phyloP scores from a whole-genome alignment of 2,329 filamentous ascomycete species.

The Plectosphaerella plurivora region DNA sequence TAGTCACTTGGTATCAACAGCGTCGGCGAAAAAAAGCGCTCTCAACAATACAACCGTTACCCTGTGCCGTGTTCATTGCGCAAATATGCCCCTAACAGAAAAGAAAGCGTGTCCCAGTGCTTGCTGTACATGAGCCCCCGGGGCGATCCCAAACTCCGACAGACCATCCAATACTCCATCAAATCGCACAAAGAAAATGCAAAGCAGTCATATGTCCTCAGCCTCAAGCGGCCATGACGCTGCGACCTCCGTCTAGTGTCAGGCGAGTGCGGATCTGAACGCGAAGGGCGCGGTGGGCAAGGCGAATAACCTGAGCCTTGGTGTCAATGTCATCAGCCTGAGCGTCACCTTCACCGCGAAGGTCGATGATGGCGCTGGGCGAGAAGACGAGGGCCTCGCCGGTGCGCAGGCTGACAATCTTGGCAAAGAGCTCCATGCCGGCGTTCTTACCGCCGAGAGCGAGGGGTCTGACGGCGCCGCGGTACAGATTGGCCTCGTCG shows the following conservation, averaged over 20 bases:
- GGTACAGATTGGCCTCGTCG: not conserved
- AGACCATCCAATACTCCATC: too few species aligned
- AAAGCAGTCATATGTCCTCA: too few species aligned
- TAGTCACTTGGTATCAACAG: too few species aligned
- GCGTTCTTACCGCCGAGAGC: conserved; percentile 14
- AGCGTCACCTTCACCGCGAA: too few species aligned
- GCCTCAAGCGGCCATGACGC: conserved; percentile 33
- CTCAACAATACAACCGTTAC: too few species aligned
- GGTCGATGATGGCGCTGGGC: conserved; percentile 31
- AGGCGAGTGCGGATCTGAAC: conserved; percentile 35
- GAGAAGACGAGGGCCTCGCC: conserved; percentile 44
- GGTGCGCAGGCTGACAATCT: conserved; percentile 35
- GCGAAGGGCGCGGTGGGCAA: conserved; percentile 34
- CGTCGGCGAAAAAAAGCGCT: too few species aligned
- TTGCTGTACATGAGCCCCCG: too few species aligned
- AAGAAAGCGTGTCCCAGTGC: too few species aligned
- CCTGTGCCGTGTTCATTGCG: too few species aligned
- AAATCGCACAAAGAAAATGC: too few species aligned
- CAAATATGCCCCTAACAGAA: too few species aligned
- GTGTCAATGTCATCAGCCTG: not conserved
- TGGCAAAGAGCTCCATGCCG: conserved; percentile 29
- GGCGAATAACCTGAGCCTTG: conserved; percentile 4
- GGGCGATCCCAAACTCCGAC: too few species aligned
- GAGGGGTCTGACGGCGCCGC: conserved; percentile 6
- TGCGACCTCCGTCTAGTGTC: conserved; percentile 39